Base-by-base conservation (phyloP, 768 basidiomycete genomes). In the Porphyrellus cyaneotinctus region DNA sequence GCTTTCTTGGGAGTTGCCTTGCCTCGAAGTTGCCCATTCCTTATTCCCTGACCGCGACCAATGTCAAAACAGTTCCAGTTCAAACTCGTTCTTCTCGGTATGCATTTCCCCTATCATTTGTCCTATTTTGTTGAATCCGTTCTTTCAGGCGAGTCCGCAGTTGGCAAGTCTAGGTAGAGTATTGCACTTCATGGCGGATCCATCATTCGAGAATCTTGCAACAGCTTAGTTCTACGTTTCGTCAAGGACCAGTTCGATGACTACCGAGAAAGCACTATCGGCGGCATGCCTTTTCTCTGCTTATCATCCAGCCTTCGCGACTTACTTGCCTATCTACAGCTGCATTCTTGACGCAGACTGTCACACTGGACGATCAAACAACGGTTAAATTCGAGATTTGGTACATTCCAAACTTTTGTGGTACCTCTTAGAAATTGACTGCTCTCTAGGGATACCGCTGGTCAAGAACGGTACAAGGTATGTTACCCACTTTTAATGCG, bases 381-480 rank as follows among this genome's bases (percentile, higher is more conserved):
- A 85, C 85, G 22, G 91, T 99, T 65, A 98, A 98, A 78, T 98
- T 99, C 67, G 95, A 97, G 76, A 95, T 95, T 66, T 95, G 94
- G 95, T 94, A 65, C 24, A 81, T 68, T 31, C 10, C 1, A n/a
- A 20, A 18, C 18, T 23, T 6, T 22, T 20, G 22, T 35, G 12
- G 13, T 20, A 12, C 4, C 22, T 41, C 41, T 31, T 23, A 3
- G 31, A 44, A 39, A 51, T 42, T 39, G 51, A 53, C 9, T 28
- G 17, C 32, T 15, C 22, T 26, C 55, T 22, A 93, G 93, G 93
- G 93, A 95, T 73, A 95, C 93, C 35, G 93, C 93, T 37, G 93
- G 93, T 30, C 93, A 95, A 74, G 93, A 95, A 72, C 84, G 93
- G 59, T 95, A 95, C 75, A 94, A 93, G 83, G 88, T 78, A 57